Percentiles rank a stretch among this genome's conserved stretches.
These are phyloP conservation scores for Apophysomyces trapeziformis DNA, from an alignment of 371 early-diverging fungal species.

Conservation along the genomic window DNA sequence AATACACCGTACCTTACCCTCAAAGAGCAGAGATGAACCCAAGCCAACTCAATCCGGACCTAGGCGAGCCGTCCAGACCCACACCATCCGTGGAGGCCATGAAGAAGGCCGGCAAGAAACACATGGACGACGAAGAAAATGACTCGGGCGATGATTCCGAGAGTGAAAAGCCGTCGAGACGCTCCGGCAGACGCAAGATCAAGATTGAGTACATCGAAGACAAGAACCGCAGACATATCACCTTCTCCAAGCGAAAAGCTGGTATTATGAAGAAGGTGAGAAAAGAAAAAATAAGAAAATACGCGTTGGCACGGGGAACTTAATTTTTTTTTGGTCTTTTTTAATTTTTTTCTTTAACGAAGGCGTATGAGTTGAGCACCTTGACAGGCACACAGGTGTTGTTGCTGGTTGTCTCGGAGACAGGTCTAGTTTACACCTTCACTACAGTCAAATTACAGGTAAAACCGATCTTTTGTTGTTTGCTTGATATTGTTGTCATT, in stretches of 20 bases:
- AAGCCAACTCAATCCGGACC: constrained; percentile 13
- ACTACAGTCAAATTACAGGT: constrained; percentile 97
- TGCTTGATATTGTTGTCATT: not conserved
- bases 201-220: constrained; percentile 98
- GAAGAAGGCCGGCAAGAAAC: constrained; percentile 8
- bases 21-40: constrained; percentile 15
- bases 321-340: constrained; percentile 14
- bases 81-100: constrained; percentile 6
- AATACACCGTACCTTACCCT: constrained; percentile 9
- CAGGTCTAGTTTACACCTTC: constrained; percentile 98
- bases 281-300: not conserved
- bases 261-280: constrained; percentile 98
- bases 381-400: constrained; percentile 98
- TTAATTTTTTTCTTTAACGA: constrained; percentile 13
- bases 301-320: constrained; percentile 12
- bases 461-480: not conserved
- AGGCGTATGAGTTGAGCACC: constrained; percentile 96
- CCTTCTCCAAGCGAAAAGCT: constrained; percentile 98
- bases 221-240: constrained; percentile 94
- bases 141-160: constrained; percentile 53
- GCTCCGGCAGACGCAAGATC: constrained; percentile 91
- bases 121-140: constrained; percentile 24
- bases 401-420: constrained; percentile 95
- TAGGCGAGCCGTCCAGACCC: constrained; percentile 11
- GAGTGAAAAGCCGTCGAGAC: constrained; percentile 60